These are phyloP conservation scores for Aspergillus olivimuriae DNA, from an alignment of 495 filamentous ascomycete species.

Conservation along the genomic window DNA sequence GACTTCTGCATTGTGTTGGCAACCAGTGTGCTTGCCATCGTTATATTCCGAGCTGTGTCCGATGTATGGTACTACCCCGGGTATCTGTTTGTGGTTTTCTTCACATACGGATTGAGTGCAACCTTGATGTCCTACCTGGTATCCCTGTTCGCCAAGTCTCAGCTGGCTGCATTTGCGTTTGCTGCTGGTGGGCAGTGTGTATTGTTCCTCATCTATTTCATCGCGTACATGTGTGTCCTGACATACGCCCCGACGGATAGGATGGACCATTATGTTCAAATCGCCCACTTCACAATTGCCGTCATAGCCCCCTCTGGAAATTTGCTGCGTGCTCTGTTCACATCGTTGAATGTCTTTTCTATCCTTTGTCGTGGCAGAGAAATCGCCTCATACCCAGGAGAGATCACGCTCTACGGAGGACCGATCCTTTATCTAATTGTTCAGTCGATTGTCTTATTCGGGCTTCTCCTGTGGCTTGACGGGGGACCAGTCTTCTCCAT, in stretches of 20 bases:
- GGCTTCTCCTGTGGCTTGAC: constrained; percentile 65
- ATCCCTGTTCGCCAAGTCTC: constrained; percentile 60
- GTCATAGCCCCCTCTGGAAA: constrained; percentile 63
- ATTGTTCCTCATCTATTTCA: constrained; percentile 73
- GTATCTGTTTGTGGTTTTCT: constrained; percentile 70
- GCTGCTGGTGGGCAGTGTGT: constrained; percentile 64
- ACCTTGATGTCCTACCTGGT: constrained; percentile 67
- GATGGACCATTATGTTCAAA: constrained; percentile 50
- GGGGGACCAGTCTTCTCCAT: constrained; percentile 49
- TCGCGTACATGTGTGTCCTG: constrained; percentile 60
- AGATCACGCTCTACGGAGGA: constrained; percentile 66
- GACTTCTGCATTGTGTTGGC: constrained; percentile 66
- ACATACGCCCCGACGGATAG: constrained; percentile 58
- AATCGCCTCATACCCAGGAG: constrained; percentile 61
- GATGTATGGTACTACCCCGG: constrained; percentile 66
- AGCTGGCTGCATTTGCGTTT: constrained; percentile 69
- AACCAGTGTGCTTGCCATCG: constrained; percentile 50
- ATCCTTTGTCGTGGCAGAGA: constrained; percentile 56
- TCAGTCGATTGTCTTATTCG: constrained; percentile 61
- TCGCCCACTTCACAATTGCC: constrained; percentile 63
- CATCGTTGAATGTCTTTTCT: constrained; percentile 73
- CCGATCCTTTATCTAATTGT: constrained; percentile 71
- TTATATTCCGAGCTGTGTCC: constrained; percentile 55
- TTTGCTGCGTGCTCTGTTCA: constrained; percentile 61
- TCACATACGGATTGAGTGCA: constrained; percentile 68